A percentile compares a stretch with the other conserved stretches of the same genome.
Conservation (phyloP, 306 rosid species). For the Elaeagnus macrophylla region DNA sequence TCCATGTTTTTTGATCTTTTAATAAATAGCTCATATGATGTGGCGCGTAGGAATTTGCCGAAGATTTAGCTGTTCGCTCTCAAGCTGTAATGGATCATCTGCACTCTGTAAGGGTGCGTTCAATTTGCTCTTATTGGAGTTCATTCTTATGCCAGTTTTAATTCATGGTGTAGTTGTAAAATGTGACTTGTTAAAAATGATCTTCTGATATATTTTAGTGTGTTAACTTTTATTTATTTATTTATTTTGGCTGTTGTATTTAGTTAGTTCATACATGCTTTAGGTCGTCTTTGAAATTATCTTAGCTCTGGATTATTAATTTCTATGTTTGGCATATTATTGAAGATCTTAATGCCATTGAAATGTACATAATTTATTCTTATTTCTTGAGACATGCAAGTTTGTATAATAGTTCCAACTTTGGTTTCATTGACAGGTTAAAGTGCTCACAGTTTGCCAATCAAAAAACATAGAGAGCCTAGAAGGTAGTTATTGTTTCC, state of each 20-base stretch:
- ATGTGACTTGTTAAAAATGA: too few species aligned
- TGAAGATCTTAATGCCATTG: too few species aligned
- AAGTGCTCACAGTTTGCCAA: constrained; percentile 76
- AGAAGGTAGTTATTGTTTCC: constrained; percentile 43
- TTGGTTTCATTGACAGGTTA: too few species aligned
- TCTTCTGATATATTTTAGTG: too few species aligned
- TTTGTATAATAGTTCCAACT: too few species aligned
- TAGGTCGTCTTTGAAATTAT: neutral
- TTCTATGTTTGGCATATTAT: too few species aligned
- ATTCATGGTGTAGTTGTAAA: neutral
- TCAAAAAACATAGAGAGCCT: constrained; percentile 37
- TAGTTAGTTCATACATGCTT: neutral
- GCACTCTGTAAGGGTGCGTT: constrained; percentile 60
- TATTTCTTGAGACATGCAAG: too few species aligned
- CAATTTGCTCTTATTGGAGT: neutral
- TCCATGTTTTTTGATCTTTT: constrained; percentile 7
- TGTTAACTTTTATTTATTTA: too few species aligned
- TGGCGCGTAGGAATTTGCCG: constrained; percentile 77
- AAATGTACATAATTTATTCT: too few species aligned
- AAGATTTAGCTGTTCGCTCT: constrained; percentile 70
- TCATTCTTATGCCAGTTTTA: too few species aligned
- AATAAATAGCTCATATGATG: constrained; percentile 3
- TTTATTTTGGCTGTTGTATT: neutral
- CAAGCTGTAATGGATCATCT: constrained; percentile 53
- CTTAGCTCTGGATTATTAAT: too few species aligned